A percentile compares a stretch with the other conserved stretches of the same genome.
Evolutionary conservation across 441 rosid species (phyloP).

Genomic region (Euphorbia corollata): DNA sequence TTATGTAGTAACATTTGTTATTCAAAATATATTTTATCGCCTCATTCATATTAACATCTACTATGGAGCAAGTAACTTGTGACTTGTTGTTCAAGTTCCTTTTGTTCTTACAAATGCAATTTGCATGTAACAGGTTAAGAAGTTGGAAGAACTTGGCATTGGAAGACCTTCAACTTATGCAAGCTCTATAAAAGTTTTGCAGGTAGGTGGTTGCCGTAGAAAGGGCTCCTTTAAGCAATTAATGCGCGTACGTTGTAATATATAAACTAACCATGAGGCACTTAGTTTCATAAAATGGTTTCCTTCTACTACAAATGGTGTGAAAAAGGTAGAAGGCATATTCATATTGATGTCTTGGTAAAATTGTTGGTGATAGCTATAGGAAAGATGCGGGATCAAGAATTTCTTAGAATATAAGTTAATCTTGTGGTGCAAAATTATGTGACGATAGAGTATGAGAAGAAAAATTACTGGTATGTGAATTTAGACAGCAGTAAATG

Average conservation of each 20-base stretch:
- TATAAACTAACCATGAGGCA: neutral
- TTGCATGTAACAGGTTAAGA: conserved; percentile 62
- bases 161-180: conserved; percentile 99
- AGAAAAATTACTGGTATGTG: neutral
- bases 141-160: conserved; percentile 96
- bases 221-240: conserved; percentile 1
- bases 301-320: neutral
- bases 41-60: neutral
- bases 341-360: neutral
- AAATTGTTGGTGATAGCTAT: neutral
- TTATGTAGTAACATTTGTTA: neutral
- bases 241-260: neutral
- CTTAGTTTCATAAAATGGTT: neutral
- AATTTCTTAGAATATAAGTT: neutral
- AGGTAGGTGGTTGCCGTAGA: conserved; percentile 37
- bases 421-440: neutral
- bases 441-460: neutral
- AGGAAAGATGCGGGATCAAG: neutral
- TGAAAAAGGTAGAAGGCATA: neutral
- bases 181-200: conserved; percentile 75
- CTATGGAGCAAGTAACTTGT: neutral
- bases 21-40: neutral
- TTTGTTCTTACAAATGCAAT: conserved; percentile 12
- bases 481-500: neutral
- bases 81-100: neutral